phyloP scores from a whole-genome alignment of 129 eudicot genomes.

The Pseudognaphalium luteoalbum region DNA sequence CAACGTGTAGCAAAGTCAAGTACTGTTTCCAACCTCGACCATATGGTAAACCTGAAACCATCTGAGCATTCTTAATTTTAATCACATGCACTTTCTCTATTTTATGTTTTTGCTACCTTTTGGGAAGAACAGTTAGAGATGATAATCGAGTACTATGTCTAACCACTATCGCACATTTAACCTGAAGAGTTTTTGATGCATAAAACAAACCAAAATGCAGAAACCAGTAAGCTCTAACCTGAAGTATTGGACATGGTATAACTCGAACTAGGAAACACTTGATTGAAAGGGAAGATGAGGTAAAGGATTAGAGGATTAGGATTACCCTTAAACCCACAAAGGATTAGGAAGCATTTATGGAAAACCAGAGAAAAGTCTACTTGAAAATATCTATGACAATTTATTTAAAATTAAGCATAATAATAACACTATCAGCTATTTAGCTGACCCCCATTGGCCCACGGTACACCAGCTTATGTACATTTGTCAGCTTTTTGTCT shows the following conservation, averaged over 20 bases:
- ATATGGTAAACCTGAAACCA: slow-evolving; percentile 46
- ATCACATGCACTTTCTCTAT: neutral
- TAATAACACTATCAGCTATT: neutral
- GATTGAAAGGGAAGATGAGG: neutral
- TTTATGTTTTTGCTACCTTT: neutral
- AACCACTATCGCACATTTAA: neutral
- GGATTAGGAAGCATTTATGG: neutral
- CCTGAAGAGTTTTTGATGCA: neutral
- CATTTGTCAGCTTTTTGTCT: neutral
- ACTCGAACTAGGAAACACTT: neutral
- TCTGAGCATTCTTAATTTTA: neutral
- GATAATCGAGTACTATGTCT: neutral
- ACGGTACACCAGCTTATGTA: neutral
- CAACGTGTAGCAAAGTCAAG: slow-evolving; percentile 75
- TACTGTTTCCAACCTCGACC: slow-evolving; percentile 73
- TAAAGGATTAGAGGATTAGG: neutral
- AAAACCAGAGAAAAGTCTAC: neutral
- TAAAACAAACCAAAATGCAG: neutral
- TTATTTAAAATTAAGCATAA: no score
- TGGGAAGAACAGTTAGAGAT: neutral
- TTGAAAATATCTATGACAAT: neutral
- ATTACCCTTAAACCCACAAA: neutral
- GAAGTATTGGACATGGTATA: neutral
- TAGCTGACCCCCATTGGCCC: neutral
- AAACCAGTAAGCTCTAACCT: neutral